Percentiles rank a stretch among this genome's conserved stretches.
These are phyloP conservation scores for Juncus inflexus DNA, from an alignment of 176 grass and related monocot genomes.

Conservation along the genomic window DNA sequence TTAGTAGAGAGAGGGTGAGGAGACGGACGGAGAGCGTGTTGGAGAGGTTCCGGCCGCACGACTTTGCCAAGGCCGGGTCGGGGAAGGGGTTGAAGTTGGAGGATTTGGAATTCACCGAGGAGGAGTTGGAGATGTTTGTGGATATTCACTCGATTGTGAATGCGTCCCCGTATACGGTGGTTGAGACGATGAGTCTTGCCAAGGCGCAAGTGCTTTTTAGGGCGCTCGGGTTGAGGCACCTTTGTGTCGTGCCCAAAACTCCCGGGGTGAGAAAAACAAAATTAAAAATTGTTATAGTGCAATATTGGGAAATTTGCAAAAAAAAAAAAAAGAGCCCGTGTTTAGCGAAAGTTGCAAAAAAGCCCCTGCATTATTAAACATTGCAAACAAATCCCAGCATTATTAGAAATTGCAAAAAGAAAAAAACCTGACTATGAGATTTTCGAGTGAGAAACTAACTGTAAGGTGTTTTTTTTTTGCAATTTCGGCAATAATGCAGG, in stretches of 20 bases:
- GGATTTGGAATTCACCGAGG: constrained; percentile 63
- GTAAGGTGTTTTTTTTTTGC: no score
- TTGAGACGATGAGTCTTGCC: constrained; percentile 87
- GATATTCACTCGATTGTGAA: constrained; percentile 86
- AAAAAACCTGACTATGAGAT: no score
- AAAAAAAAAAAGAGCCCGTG: no score
- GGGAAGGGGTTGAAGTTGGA: constrained; percentile 81
- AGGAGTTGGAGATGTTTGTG: constrained; percentile 89
- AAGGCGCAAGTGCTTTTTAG: constrained; percentile 84
- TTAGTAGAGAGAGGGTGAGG: constrained; percentile 60
- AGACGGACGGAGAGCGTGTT: constrained; percentile 41
- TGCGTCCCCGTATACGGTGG: constrained; percentile 79
- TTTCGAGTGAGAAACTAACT: no score
- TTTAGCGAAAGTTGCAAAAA: no score
- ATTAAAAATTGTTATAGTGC: no score
- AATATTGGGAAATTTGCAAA: no score
- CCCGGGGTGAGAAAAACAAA: constrained; percentile 46
- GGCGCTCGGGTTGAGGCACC: constrained; percentile 67
- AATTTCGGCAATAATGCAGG: no score
- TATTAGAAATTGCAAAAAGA: no score
- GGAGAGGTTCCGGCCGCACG: constrained; percentile 44
- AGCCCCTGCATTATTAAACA: no score
- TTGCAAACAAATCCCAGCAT: no score
- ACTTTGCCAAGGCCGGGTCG: constrained; percentile 74
- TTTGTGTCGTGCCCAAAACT: constrained; percentile 81